Percentiles rank a stretch among this genome's conserved stretches.
Conservation (phyloP, 1,284 basidiomycete genomes). For the Coniferiporia weirii region DNA sequence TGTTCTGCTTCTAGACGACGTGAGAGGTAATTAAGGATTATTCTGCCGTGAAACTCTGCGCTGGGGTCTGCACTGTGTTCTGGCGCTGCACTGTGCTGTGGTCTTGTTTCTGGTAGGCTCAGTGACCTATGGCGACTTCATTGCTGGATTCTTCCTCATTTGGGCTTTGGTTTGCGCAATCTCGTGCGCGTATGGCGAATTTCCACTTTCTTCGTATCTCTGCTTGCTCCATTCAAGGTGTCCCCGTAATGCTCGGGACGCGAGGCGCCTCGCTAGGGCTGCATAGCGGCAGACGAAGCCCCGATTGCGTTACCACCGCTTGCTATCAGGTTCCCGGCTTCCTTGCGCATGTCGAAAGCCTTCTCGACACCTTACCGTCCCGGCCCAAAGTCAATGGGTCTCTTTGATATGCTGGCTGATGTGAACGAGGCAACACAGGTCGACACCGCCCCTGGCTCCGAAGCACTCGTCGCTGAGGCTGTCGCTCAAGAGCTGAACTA, state of each 20-base stretch:
- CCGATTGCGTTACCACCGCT: slow-evolving; percentile 14
- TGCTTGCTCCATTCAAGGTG: not conserved
- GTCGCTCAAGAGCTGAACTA: slow-evolving; percentile 15
- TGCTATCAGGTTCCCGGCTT: not conserved
- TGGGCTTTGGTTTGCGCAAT: slow-evolving; percentile 11
- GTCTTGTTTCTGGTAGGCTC: too few relatives aligned
- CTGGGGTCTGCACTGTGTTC: too few relatives aligned
- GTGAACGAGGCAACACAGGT: not conserved
- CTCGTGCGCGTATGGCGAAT: slow-evolving; percentile 18
- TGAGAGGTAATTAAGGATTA: too few relatives aligned
- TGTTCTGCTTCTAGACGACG: too few relatives aligned
- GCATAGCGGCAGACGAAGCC: slow-evolving; percentile 8
- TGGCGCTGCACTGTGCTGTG: too few relatives aligned
- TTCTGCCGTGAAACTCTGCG: too few relatives aligned
- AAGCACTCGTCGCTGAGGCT: slow-evolving; percentile 5
- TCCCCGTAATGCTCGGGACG: not conserved
- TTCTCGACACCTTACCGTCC: not conserved
- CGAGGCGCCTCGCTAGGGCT: slow-evolving; percentile 2
- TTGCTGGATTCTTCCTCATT: slow-evolving; percentile 10
- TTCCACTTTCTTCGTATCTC: not conserved
- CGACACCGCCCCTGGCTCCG: not conserved
- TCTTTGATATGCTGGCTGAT: slow-evolving; percentile 10
- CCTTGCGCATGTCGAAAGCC: not conserved
- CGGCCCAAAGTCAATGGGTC: not conserved
- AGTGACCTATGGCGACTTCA: not conserved